Percentiles rank a stretch among this genome's conserved stretches.
Conservation (phyloP, 164 flowering plant genomes). For the Aristolochia californica region DNA sequence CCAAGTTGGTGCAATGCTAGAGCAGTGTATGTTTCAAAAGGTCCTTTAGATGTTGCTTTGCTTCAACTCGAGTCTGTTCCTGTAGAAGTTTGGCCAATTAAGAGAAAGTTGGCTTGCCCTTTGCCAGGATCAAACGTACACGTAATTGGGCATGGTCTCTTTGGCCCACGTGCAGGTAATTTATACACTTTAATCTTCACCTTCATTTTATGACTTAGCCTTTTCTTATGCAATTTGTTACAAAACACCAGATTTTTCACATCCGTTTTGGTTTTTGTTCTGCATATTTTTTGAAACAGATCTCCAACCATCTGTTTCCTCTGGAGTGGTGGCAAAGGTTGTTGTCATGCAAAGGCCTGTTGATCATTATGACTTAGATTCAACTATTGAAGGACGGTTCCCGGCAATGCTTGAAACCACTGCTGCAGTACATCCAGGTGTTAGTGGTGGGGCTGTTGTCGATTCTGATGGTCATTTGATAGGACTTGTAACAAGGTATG, state of each 20-base stretch:
- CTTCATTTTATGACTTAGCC: neutral
- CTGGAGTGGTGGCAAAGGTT: constrained; percentile 73
- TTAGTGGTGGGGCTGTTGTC: constrained; percentile 91
- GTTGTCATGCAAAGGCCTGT: constrained; percentile 41
- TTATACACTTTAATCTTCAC: neutral
- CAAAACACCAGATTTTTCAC: too few species aligned
- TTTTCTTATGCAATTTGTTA: neutral
- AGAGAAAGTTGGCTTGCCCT: constrained; percentile 41
- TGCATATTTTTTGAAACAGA: constrained; percentile 26
- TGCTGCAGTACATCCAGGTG: constrained; percentile 94
- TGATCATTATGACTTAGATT: constrained; percentile 14
- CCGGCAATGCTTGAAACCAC: constrained; percentile 95
- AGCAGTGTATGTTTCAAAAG: constrained; percentile 61
- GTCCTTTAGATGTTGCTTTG: constrained; percentile 79
- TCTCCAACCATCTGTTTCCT: constrained; percentile 52
- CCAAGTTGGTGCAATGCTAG: constrained; percentile 76
- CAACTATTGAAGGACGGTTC: constrained; percentile 13
- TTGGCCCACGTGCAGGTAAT: constrained; percentile 93
- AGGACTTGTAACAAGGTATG: constrained; percentile 92
- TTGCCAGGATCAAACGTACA: constrained; percentile 58
- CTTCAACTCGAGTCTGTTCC: constrained; percentile 69
- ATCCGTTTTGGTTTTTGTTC: neutral
- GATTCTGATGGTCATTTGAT: constrained; percentile 75
- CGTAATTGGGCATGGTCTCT: constrained; percentile 90
- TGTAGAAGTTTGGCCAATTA: constrained; percentile 44